Conservation (phyloP, 2,329 filamentous ascomycete species). For the Pleoardoris graminearum region DNA sequence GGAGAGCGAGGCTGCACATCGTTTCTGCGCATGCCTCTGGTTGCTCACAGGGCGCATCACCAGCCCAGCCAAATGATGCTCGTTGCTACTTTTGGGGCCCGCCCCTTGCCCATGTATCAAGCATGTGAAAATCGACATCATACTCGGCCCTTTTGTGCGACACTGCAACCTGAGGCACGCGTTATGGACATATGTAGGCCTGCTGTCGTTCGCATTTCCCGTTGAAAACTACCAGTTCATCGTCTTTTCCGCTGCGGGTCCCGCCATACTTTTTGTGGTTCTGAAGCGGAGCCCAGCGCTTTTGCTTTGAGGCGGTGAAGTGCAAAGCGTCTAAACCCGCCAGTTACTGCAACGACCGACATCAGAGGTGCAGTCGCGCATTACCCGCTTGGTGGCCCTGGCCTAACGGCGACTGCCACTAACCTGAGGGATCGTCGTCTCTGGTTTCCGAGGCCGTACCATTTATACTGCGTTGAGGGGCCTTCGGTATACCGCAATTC, state of each 20-base stretch:
- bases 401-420: conserved; percentile 8
- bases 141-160: conserved; percentile 20
- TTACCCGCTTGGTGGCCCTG: conserved; percentile 12
- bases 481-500: conserved; percentile 13
- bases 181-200: conserved; percentile 25
- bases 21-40: conserved; percentile 21
- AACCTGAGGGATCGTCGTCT: conserved; percentile 7
- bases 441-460: conserved; percentile 5
- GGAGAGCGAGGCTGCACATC: conserved; percentile 35
- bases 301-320: conserved; percentile 24
- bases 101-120: conserved; percentile 8
- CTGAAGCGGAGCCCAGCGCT: conserved; percentile 13
- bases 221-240: conserved; percentile 6
- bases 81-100: conserved; percentile 17
- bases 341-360: conserved; percentile 11
- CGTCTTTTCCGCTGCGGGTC: conserved; percentile 14
- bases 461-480: conserved; percentile 6
- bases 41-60: conserved; percentile 27
- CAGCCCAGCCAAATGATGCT: conserved; percentile 27
- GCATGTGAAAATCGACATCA: conserved; percentile 36
- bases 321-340: conserved; percentile 19
- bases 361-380: conserved; percentile 13
- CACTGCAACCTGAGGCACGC: conserved; percentile 8
- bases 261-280: conserved; percentile 15
- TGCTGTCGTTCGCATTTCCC: conserved; percentile 16